phyloP scores from a whole-genome alignment of 768 basidiomycete species.

The Mycena albidolilacea region DNA sequence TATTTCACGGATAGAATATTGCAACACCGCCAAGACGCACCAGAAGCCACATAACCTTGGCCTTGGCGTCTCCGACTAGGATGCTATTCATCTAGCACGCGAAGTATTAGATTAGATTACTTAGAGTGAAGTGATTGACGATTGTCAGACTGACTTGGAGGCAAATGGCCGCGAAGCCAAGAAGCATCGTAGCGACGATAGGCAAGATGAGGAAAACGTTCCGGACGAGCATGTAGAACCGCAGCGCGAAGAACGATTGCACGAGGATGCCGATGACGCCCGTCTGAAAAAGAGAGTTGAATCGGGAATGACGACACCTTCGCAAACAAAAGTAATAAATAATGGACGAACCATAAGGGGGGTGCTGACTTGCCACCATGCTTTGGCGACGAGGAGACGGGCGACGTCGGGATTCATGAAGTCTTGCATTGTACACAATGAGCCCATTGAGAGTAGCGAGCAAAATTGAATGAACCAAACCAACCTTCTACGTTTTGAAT shows the following conservation, averaged over 20 bases:
- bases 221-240: slow-evolving; percentile 32
- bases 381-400: slow-evolving; percentile 29
- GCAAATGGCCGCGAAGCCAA: slow-evolving; percentile 30
- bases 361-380: slow-evolving; percentile 37
- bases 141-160: slow-evolving; percentile 11
- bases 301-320: no score
- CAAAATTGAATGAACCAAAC: background rate
- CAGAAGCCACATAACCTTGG: slow-evolving; percentile 37
- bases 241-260: slow-evolving; percentile 35
- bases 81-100: slow-evolving; percentile 30
- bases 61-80: slow-evolving; percentile 28
- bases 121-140: background rate
- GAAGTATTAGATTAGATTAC: background rate
- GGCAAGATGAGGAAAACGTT: slow-evolving; percentile 16
- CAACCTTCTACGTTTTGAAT: slow-evolving; percentile 27
- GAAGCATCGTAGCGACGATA: slow-evolving; percentile 29
- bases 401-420: slow-evolving; percentile 36
- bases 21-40: slow-evolving; percentile 4
- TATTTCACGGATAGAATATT: background rate
- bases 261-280: slow-evolving; percentile 27
- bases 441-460: background rate
- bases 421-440: background rate
- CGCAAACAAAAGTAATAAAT: background rate
- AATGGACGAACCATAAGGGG: slow-evolving; percentile 28
- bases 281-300: slow-evolving; percentile 9